Percentiles rank a stretch among this genome's conserved stretches.
Conservation (phyloP, 331 rosid genomes). For the Quercus lobata region DNA sequence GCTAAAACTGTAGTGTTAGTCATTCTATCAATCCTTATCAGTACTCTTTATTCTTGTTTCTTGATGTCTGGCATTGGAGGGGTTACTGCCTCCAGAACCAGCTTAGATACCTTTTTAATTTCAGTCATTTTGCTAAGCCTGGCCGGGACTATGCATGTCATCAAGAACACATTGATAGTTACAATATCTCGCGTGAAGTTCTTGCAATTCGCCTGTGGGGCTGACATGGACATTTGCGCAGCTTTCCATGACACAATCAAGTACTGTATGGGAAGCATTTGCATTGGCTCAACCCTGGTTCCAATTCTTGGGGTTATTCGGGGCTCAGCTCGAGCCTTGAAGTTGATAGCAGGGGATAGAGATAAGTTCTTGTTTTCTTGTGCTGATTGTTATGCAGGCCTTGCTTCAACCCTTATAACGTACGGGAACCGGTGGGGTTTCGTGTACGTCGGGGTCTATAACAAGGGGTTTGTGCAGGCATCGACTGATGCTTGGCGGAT, state of each 20-base stretch:
- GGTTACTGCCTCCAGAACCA: constrained; percentile 34
- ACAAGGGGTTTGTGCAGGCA: constrained; percentile 66
- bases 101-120: constrained; percentile 31
- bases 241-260: constrained; percentile 46
- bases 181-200: constrained; percentile 56
- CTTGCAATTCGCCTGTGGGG: constrained; percentile 29
- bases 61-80: constrained; percentile 59
- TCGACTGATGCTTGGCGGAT: constrained; percentile 61
- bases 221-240: constrained; percentile 20
- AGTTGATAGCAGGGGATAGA: constrained; percentile 47
- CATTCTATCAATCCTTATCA: constrained; percentile 14
- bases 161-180: constrained; percentile 54
- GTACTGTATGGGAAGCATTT: constrained; percentile 49
- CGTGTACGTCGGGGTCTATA: constrained; percentile 58
- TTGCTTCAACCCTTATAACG: constrained; percentile 46
- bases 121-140: constrained; percentile 54
- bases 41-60: constrained; percentile 47
- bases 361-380: constrained; percentile 75
- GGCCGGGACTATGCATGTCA: constrained; percentile 71
- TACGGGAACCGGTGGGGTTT: constrained; percentile 81
- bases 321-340: constrained; percentile 49
- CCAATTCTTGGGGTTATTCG: constrained; percentile 43
- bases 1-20: constrained; percentile 23
- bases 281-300: constrained; percentile 53
- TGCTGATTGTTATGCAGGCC: constrained; percentile 52